These are phyloP conservation scores for Solanum hybrid DNA, from an alignment of 305 asterid species.

Conservation along the genomic window DNA sequence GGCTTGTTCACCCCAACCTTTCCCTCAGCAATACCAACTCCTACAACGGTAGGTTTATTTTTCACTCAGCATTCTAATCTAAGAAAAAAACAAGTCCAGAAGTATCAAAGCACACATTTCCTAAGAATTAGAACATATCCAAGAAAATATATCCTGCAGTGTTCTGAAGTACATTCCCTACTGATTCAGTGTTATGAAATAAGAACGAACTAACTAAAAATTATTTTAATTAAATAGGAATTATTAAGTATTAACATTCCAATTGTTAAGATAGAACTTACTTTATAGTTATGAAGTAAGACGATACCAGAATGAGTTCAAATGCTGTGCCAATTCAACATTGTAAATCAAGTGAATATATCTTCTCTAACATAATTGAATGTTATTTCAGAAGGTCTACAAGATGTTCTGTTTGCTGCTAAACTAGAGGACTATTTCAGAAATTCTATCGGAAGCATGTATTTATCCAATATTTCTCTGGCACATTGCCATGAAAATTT, in stretches of 20 bases:
- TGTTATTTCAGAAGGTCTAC: not conserved
- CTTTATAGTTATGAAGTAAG: not conserved
- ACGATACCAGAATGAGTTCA: not conserved
- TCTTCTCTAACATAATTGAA: not conserved
- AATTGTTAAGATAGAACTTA: not conserved
- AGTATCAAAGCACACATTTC: not conserved
- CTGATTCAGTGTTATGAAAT: not conserved
- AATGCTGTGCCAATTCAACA: not conserved
- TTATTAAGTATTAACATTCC: not conserved
- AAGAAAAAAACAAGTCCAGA: not conserved
- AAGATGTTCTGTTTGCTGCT: not conserved
- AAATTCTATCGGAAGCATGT: not conserved
- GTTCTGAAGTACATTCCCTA: not conserved
- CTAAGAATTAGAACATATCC: not conserved
- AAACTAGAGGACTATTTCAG: not conserved
- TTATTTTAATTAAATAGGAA: not conserved
- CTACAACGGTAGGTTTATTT: slow-evolving; percentile 23
- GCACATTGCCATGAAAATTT: not conserved
- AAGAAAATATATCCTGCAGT: not conserved
- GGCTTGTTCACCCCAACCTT: slow-evolving; percentile 86
- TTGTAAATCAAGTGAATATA: not conserved
- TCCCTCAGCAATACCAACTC: slow-evolving; percentile 69
- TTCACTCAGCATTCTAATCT: not conserved
- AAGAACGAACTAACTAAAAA: not conserved
- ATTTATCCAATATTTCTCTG: not conserved